A percentile compares a stretch with the other conserved stretches of the same genome.
These are phyloP conservation scores for Pistacia integerrima DNA, from an alignment of 345 rosid genomes.

Conservation along the genomic window DNA sequence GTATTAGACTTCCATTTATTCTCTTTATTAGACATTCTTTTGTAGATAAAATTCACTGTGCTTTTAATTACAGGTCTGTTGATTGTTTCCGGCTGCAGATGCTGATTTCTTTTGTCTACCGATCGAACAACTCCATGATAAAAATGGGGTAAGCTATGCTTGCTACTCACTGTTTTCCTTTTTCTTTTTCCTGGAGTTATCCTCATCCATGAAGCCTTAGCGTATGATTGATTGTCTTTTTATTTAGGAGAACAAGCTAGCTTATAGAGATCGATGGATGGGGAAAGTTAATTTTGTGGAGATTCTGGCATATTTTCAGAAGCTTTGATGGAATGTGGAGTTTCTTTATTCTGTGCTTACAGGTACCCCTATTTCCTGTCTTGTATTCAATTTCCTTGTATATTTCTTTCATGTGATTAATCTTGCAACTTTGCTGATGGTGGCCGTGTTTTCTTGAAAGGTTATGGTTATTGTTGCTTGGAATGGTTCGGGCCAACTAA, in stretches of 20 bases:
- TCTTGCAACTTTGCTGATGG: slow-evolving; percentile 28
- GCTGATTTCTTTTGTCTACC: slow-evolving; percentile 83
- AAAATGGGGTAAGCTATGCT: slow-evolving; percentile 57
- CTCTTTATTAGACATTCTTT: background rate
- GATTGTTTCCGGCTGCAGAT: slow-evolving; percentile 89
- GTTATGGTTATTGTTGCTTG: slow-evolving; percentile 96
- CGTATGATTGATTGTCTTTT: slow-evolving; percentile 7
- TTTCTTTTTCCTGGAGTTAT: background rate
- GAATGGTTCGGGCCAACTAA: slow-evolving; percentile 71
- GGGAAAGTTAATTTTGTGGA: slow-evolving; percentile 99
- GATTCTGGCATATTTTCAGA: slow-evolving; percentile 96
- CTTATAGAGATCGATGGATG: slow-evolving; percentile 70
- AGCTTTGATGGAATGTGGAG: slow-evolving; percentile 99
- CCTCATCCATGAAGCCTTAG: background rate
- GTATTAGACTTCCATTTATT: slow-evolving; percentile 38
- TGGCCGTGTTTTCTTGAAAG: slow-evolving; percentile 38
- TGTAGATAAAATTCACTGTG: slow-evolving; percentile 14
- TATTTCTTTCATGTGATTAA: slow-evolving; percentile 5
- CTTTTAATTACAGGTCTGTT: slow-evolving; percentile 66
- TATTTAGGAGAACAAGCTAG: slow-evolving; percentile 72
- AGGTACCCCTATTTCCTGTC: slow-evolving; percentile 46
- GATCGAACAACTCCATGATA: slow-evolving; percentile 39
- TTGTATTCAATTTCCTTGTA: background rate
- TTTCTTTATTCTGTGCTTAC: slow-evolving; percentile 85
- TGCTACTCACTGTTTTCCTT: slow-evolving; percentile 6